Conservation (phyloP, 192 early-diverging fungal species). For the Backusella parvicylindrica region DNA sequence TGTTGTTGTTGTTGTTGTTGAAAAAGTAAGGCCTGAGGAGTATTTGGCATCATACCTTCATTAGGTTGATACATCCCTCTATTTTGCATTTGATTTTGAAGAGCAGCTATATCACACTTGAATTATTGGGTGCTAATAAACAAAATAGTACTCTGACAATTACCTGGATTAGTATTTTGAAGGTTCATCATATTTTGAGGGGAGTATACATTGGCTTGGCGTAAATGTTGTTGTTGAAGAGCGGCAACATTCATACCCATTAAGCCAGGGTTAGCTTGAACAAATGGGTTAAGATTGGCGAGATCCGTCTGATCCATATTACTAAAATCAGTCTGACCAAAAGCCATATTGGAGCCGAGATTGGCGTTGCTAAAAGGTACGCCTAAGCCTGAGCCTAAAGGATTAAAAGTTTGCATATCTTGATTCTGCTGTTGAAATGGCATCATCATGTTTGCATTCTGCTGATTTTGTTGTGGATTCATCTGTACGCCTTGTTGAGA, state of each 20-base stretch:
- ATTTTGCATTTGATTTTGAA: slow-evolving; percentile 30
- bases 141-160: neutral
- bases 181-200: slow-evolving; percentile 15
- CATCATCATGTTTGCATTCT: slow-evolving; percentile 12
- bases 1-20: slow-evolving; percentile 26
- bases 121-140: neutral
- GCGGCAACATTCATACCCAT: slow-evolving; percentile 7
- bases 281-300: slow-evolving; percentile 2
- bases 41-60: slow-evolving; percentile 4
- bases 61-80: slow-evolving; percentile 20
- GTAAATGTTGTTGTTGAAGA: slow-evolving; percentile 11
- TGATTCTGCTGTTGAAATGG: slow-evolving; percentile 19
- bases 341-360: slow-evolving; percentile 11
- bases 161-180: slow-evolving; percentile 6
- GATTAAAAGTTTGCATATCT: neutral
- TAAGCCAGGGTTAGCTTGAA: neutral
- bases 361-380: neutral
- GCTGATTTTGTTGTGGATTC: neutral
- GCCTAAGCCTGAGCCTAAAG: neutral
- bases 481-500: neutral
- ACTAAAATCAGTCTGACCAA: neutral
- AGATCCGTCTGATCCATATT: slow-evolving; percentile 16
- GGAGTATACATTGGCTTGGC: neutral
- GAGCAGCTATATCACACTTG: neutral
- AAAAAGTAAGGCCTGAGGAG: slow-evolving; percentile 8